Conservation (phyloP, 1,284 basidiomycete genomes). For the Puccinia horiana region DNA sequence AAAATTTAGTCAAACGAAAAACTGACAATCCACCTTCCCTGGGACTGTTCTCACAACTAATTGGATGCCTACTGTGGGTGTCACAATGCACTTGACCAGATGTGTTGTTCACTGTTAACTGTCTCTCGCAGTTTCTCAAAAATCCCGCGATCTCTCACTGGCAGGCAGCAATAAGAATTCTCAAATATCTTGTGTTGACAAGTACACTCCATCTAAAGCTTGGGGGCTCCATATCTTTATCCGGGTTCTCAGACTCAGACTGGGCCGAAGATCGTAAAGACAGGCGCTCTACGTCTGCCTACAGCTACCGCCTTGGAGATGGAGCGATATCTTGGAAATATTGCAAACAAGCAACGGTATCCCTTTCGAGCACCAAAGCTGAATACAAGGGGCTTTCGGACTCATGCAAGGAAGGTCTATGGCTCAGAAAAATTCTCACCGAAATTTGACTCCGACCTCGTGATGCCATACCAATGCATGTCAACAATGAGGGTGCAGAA, state of each 20-base stretch:
- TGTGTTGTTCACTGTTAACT: not conserved
- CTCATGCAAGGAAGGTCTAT: conserved; percentile 9
- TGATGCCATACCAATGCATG: no score
- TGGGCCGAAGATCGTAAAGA: conserved; percentile 8
- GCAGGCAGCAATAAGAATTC: not conserved
- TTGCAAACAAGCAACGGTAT: not conserved
- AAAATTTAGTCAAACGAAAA: no score
- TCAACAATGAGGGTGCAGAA: no score
- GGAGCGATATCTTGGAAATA: not conserved
- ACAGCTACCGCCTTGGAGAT: not conserved
- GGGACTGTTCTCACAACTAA: no score
- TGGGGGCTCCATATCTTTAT: not conserved
- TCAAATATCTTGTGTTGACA: not conserved
- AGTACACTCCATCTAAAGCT: not conserved
- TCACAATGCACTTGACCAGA: not conserved
- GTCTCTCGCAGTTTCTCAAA: not conserved
- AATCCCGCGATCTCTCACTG: not conserved
- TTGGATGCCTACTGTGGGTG: not conserved
- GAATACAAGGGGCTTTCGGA: not conserved
- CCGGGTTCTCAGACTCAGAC: not conserved
- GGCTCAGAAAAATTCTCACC: not conserved
- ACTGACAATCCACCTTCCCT: no score
- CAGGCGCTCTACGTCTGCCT: not conserved
- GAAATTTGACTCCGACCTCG: not conserved
- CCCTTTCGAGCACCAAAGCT: not conserved